Conservation (phyloP, 371 early-diverging fungal genomes). For the Circinella minor region DNA sequence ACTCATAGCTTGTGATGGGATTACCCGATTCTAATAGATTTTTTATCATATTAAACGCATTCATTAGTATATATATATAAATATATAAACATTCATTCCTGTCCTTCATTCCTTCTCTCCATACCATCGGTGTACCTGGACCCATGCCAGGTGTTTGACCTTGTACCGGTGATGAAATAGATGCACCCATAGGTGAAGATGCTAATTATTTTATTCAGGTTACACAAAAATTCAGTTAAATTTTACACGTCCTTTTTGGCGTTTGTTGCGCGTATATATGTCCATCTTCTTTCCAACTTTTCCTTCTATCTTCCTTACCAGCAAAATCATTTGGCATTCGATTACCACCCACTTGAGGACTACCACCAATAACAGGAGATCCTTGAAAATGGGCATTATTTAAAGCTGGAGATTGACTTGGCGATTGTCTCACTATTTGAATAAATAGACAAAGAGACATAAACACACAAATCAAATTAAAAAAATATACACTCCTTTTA, state of each 20-base stretch:
- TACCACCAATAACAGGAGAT: constrained; percentile 39
- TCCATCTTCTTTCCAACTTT: background rate
- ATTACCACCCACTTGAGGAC: constrained; percentile 35
- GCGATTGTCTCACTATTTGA: constrained; percentile 45
- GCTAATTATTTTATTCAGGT: background rate
- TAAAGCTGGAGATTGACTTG: constrained; percentile 48
- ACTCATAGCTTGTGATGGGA: constrained; percentile 44
- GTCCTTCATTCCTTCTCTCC: background rate
- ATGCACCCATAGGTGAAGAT: constrained; percentile 39
- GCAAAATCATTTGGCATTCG: constrained; percentile 36
- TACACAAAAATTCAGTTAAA: background rate
- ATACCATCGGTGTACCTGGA: constrained; percentile 35
- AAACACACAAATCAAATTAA: background rate
- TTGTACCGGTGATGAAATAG: constrained; percentile 35
- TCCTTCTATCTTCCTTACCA: constrained; percentile 20
- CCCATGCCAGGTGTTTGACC: constrained; percentile 31
- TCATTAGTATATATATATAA: background rate
- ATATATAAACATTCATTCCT: background rate
- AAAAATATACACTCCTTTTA: too few relatives aligned
- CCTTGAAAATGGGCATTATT: constrained; percentile 39
- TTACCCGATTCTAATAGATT: constrained; percentile 31
- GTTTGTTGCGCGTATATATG: background rate
- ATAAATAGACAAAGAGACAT: background rate
- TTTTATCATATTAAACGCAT: background rate
- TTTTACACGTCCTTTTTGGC: too few relatives aligned